Evolutionary conservation across 306 rosid species (phyloP).

Genomic region (Myrica gale): DNA sequence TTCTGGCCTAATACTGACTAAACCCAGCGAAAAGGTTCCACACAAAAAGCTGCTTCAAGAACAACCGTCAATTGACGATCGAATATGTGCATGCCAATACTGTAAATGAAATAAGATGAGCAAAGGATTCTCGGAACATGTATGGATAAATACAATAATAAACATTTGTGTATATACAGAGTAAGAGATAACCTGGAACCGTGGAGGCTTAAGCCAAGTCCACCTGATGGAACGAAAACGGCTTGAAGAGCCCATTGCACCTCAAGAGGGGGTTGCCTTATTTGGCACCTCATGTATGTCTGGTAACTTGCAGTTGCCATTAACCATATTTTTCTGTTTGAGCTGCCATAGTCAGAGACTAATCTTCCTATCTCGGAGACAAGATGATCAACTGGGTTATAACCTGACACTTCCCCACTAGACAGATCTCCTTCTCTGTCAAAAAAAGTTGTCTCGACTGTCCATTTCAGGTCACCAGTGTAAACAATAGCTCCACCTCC

Average conservation of each 20-base stretch:
- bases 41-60: constrained; percentile 29
- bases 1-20: constrained; percentile 42
- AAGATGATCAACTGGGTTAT: constrained; percentile 55
- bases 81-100: constrained; percentile 10
- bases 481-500: constrained; percentile 56
- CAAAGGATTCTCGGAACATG: too few species aligned
- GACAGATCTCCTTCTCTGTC: constrained; percentile 33
- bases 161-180: not conserved
- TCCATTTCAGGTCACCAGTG: constrained; percentile 82
- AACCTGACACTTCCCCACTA: constrained; percentile 33
- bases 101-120: not conserved
- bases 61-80: constrained; percentile 14
- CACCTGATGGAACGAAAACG: constrained; percentile 81
- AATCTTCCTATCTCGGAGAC: constrained; percentile 66
- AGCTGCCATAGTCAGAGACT: constrained; percentile 36
- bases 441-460: constrained; percentile 28
- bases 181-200: constrained; percentile 60
- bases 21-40: constrained; percentile 20
- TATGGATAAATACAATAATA: not conserved
- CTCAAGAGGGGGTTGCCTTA: constrained; percentile 81
- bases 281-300: constrained; percentile 82
- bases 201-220: constrained; percentile 79
- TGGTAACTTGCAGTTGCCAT: constrained; percentile 78
- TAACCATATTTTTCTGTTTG: constrained; percentile 58
- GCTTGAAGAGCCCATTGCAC: constrained; percentile 84